A percentile compares a stretch with the other conserved stretches of the same genome.
These are phyloP conservation scores for Raffaelea ambrosiae DNA, from an alignment of 2,329 filamentous ascomycete species.

Conservation along the genomic window DNA sequence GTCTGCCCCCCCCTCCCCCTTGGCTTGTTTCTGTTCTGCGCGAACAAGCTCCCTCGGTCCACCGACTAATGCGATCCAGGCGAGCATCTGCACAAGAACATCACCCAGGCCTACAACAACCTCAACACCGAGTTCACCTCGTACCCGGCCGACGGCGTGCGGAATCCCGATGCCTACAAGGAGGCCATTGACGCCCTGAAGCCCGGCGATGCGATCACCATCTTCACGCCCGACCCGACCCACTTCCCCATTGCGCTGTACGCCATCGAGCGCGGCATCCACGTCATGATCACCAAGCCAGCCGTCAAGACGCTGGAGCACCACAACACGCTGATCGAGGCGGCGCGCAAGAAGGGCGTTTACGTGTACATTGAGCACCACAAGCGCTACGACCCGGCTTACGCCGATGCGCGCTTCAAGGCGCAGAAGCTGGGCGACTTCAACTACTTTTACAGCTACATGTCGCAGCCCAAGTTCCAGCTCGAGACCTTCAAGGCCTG, in stretches of 20 bases:
- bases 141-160: constrained; percentile 64
- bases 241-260: constrained; percentile 90
- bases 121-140: constrained; percentile 82
- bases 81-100: constrained; percentile 80
- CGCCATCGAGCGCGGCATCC: constrained; percentile 77
- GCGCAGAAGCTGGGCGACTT: constrained; percentile 78
- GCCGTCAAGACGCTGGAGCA: constrained; percentile 77
- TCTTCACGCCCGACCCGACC: constrained; percentile 91
- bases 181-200: constrained; percentile 74
- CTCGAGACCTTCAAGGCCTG: constrained; percentile 92
- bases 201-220: constrained; percentile 82
- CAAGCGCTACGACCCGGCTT: constrained; percentile 91
- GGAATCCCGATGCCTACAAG: constrained; percentile 80
- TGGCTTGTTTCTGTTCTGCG: neutral
- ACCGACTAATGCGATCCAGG: constrained; percentile 35
- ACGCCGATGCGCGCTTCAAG: constrained; percentile 75
- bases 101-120: constrained; percentile 77
- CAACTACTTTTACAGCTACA: constrained; percentile 98
- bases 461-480: constrained; percentile 87
- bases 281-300: constrained; percentile 91
- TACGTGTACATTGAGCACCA: constrained; percentile 95
- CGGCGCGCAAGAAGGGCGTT: constrained; percentile 64
- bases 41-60: too few relatives aligned
- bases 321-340: constrained; percentile 67
- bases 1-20: neutral